Evolutionary conservation across 208 protist species (phyloP).

Genomic region (Trichomonas tenax): DNA sequence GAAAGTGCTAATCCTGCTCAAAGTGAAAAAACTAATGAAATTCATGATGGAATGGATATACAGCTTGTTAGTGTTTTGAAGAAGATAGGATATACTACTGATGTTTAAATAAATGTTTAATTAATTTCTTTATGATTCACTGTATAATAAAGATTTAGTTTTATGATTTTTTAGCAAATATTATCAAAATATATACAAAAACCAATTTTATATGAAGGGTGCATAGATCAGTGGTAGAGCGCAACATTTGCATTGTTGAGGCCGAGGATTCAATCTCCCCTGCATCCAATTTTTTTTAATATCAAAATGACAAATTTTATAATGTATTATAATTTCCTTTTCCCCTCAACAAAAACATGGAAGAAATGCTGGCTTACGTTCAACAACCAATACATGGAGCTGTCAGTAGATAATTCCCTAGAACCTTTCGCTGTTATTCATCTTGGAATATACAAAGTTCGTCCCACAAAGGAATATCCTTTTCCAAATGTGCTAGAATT

Average conservation of each 20-base stretch:
- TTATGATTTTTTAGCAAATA: too few species aligned
- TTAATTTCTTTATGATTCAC: too few species aligned
- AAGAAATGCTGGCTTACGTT: not conserved
- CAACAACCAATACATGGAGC: not conserved
- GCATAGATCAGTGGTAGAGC: too few species aligned
- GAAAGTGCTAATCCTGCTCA: not conserved
- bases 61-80: not conserved
- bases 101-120: too few species aligned
- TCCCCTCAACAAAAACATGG: not conserved
- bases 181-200: too few species aligned
- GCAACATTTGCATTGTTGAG: too few species aligned
- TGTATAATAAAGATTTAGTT: too few species aligned
- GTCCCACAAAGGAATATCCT: not conserved
- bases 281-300: too few species aligned
- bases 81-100: not conserved
- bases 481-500: not conserved
- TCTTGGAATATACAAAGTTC: not conserved
- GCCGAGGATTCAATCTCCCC: too few species aligned
- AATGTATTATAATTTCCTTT: not conserved
- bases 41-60: not conserved
- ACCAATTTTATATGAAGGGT: too few species aligned
- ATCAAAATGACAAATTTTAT: not conserved
- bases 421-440: not conserved
- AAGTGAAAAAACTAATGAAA: not conserved
- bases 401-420: not conserved